Base-by-base conservation (phyloP, 441 rosid genomes). In the Biscutella laevigata region DNA sequence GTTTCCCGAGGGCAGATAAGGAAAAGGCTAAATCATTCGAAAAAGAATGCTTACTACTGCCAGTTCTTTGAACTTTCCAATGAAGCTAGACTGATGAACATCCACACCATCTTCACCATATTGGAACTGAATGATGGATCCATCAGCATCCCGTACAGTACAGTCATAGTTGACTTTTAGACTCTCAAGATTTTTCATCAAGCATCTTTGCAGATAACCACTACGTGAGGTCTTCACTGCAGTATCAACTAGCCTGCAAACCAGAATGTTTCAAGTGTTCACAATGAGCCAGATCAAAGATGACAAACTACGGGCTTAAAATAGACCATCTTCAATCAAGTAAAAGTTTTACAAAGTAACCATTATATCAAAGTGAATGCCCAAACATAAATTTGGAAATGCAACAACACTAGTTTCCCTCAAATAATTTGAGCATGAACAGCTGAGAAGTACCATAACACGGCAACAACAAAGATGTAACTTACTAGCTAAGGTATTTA, bases 51-150 rank as follows among this genome's bases (percentile, higher is more conserved):
- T 76, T 61, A 89, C 95, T 36, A 53, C 36, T 59, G 90, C 71
- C 42, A 89, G 70, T 52, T 78, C 79, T 53, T 79, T 79, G 64
- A 94, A 89, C 65, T 89, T 81, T 26, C 76, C 69, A 49, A 89
- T 77, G 67, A 89, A 94, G 64, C 94, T 75, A 46, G 91, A 82
- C 53, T 72, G 76, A 70, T 89, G 97, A 66, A 94, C 99, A 73
- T 94, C 99, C 50, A 94, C 80, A 9, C 99, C 97, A 67, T 94
- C 99, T 75, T 94, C 99, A 52, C 99, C 99, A 77, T 94, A 94
- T 32, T 63, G 71, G 57, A 94, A 94, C 69, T 94, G 99, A 64
- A 94, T 75, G 52, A 94, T 67, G 41, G 99, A 94, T 52, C 96
- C 95, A 75, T 89, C 99, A 44, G 88, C 78, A 61, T 94, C 99